Base-by-base conservation (phyloP, 1,284 basidiomycete species). In the Rhodotorula sp. region DNA sequence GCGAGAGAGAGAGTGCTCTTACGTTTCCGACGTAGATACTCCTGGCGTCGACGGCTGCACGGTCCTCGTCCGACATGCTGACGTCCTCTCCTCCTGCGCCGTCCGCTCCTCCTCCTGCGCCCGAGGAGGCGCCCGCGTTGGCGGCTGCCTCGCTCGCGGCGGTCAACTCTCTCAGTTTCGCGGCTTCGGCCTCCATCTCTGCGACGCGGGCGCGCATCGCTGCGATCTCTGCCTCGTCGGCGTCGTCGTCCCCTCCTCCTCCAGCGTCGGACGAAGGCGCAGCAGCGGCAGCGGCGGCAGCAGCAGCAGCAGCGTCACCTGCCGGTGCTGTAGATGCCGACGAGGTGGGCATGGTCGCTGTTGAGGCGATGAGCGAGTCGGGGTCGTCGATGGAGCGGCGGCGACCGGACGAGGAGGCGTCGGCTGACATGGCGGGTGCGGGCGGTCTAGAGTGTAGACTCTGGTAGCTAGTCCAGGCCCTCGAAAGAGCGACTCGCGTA, bases 11-110 rank as follows among this genome's bases (percentile, higher is more conserved):
- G 15, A 8, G 4, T 28, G 86, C 92, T 80, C 80, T 7, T 7
- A 97, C 95, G 82, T 99, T 99, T 60, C 97, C 97, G 76, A 99
- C 91, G 81, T 95, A 98, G 65, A 99, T 83, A 84, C 94, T 97
- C 80, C 95, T 86, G 72, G 84, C 82, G 82, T 99, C 97, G 23
- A 95, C 88, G 56, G 87, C 84, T 55, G 89, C 85, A 61, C 84
- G 81, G 60, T 82, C 82, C 69, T 86, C 85, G 65, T 84, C 80
- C 45, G 70, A 73, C 68, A 78, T 70, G 56, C 49, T 60, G 16
- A 68, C 68, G 26, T 66, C 66, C 21, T 61, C 73, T 16, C 55
- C 61, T 26, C 26, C 54, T 10, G 43, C 45, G 2, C 62, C 62
- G 7, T 63, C 52, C 10, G 31, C 60, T 15, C 56, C 56, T 15